Conservation (phyloP, 2,329 filamentous ascomycete species). For the Phaeosphaeria sp. region DNA sequence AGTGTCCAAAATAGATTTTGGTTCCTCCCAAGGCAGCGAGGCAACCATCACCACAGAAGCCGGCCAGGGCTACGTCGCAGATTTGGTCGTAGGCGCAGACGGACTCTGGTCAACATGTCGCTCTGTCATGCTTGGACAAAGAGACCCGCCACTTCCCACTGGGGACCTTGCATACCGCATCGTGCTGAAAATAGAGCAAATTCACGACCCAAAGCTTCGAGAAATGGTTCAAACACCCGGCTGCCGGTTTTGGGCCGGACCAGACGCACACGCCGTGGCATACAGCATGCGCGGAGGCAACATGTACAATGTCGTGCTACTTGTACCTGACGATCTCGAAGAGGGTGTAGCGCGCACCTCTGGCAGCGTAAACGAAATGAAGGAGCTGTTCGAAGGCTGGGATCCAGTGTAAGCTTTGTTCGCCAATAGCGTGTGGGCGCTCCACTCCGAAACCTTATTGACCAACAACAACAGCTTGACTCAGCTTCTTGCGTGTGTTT, state of each 20-base stretch:
- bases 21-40: conserved; percentile 31
- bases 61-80: conserved; percentile 54
- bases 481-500: conserved; percentile 52
- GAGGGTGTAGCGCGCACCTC: conserved; percentile 58
- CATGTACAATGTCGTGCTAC: conserved; percentile 70
- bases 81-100: conserved; percentile 69
- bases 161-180: conserved; percentile 72
- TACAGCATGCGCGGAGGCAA: conserved; percentile 66
- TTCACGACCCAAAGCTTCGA: conserved; percentile 58
- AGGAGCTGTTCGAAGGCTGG: conserved; percentile 65
- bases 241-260: conserved; percentile 69
- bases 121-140: conserved; percentile 35
- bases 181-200: conserved; percentile 60
- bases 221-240: conserved; percentile 61
- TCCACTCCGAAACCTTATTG: conserved; percentile 23
- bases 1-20: conserved; percentile 58
- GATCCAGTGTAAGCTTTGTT: conserved; percentile 59
- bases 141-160: conserved; percentile 52
- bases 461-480: conserved; percentile 21
- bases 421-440: background rate
- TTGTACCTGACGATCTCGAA: conserved; percentile 69
- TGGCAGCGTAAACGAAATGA: conserved; percentile 68
- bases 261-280: conserved; percentile 65
- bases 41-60: conserved; percentile 50
- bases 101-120: conserved; percentile 68